A percentile compares a stretch with the other conserved stretches of the same genome.
phyloP scores from a whole-genome alignment of 2,329 filamentous ascomycete genomes.

The Phyllosticta citrichinensis region DNA sequence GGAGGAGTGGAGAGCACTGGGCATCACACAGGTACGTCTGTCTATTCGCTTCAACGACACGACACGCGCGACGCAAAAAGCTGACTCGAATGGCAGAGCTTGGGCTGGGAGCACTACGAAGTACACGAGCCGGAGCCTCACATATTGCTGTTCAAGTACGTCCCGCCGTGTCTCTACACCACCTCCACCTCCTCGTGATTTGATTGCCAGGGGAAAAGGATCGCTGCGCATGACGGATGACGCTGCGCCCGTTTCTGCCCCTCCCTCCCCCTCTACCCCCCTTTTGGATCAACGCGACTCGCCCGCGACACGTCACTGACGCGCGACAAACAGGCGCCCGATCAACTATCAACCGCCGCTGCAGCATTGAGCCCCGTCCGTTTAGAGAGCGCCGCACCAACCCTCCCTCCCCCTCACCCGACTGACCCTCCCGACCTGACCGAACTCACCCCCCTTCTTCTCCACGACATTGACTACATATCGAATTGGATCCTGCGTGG shows the following conservation, averaged over 20 bases:
- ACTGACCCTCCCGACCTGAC: background rate
- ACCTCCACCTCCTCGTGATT: background rate
- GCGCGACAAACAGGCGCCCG: slow-evolving; percentile 50
- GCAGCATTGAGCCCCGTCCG: slow-evolving; percentile 18
- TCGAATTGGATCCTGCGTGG: background rate
- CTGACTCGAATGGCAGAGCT: slow-evolving; percentile 51
- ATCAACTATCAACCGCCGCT: slow-evolving; percentile 71
- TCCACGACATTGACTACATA: background rate
- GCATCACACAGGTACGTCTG: slow-evolving; percentile 76
- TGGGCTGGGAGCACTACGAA: slow-evolving; percentile 99
- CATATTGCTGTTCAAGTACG: slow-evolving; percentile 96
- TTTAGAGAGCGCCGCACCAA: no score
- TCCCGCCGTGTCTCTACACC: slow-evolving; percentile 13
- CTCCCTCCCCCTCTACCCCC: background rate
- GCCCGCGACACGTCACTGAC: background rate
- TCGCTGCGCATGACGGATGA: background rate
- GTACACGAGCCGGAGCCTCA: slow-evolving; percentile 98
- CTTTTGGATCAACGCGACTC: background rate
- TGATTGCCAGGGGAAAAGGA: background rate
- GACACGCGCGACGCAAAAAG: background rate
- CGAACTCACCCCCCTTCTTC: background rate
- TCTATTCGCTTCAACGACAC: background rate
- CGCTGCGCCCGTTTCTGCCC: background rate
- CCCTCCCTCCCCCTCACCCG: background rate
- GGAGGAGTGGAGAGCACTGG: slow-evolving; percentile 93